These are phyloP conservation scores for Lodderomyces margitis DNA, from an alignment of 1,139 yeast species.

Conservation along the genomic window DNA sequence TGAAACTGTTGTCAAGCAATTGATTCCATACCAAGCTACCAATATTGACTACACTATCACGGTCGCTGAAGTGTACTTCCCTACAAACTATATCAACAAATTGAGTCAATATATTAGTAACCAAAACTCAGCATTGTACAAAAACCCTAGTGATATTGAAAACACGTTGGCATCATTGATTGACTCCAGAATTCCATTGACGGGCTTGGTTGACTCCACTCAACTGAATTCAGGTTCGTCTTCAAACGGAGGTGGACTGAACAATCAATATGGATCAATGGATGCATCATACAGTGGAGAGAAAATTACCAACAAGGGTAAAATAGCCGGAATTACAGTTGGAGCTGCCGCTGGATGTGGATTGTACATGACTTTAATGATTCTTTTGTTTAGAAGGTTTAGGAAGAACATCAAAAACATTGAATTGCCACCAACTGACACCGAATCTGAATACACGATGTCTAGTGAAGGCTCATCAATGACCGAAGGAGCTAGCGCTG, in stretches of 20 bases:
- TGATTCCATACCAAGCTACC: conserved; percentile 63
- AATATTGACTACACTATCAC: conserved; percentile 59
- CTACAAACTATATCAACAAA: conserved; percentile 41
- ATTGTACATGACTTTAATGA: conserved; percentile 54
- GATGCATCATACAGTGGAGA: conserved; percentile 27
- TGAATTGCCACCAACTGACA: conserved; percentile 44
- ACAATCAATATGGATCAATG: conserved; percentile 39
- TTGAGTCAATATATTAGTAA: conserved; percentile 47
- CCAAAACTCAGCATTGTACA: conserved; percentile 47
- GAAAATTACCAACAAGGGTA: conserved; percentile 30
- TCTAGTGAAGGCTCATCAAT: conserved; percentile 18
- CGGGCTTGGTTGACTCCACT: conserved; percentile 38
- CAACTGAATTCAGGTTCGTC: conserved; percentile 11
- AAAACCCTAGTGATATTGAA: conserved; percentile 47
- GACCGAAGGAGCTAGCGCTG: conserved; percentile 8
- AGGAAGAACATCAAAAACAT: conserved; percentile 32
- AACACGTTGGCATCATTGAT: conserved; percentile 53
- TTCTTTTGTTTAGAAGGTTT: conserved; percentile 38
- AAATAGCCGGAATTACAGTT: conserved; percentile 57
- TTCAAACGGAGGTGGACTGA: conserved; percentile 12
- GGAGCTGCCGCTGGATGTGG: conserved; percentile 71
- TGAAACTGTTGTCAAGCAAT: conserved; percentile 53
- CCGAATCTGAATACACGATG: conserved; percentile 38
- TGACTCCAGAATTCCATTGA: conserved; percentile 62
- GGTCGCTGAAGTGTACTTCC: conserved; percentile 76